Base-by-base conservation (phyloP, 2,329 filamentous ascomycete genomes). In the Nemania sp. region DNA sequence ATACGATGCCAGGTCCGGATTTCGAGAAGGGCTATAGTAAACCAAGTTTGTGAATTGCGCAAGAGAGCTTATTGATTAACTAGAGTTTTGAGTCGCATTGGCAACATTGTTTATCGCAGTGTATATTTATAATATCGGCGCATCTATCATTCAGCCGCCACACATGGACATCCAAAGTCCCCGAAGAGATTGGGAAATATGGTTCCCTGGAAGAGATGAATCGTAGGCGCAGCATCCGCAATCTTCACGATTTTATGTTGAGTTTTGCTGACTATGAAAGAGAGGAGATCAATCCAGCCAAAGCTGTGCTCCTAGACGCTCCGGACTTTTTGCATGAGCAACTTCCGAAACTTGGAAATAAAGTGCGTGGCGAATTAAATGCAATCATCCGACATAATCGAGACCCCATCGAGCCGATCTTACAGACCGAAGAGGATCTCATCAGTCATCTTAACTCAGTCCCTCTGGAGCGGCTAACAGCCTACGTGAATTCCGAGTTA, bases 261-360 rank as follows among this genome's bases (percentile, higher is more conserved):
- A 12, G 11, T 22, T 30, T 31, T 40, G 26, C 46, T 49, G n/a
- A 49, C 34, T 49, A 41, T 1, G 9, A 41, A n/a, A 41, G 34
- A 22, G 12, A 33, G 15, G 46, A 49, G 17, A 49, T 49, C 6
- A 41, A 41, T 12, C 46, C 46, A 17, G 46, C 46, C 17, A 17
- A 40, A 24, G 36, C 11, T 6, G 24, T 41, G n/a, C 46, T 49
- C 11, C 3, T 37, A 19, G 20, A 22, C 14, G 36, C 46, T 49
- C 15, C 24, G 36, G 3, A 23, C 4, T 49, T 49, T 28, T 19
- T 49, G 19, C 4, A 33, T 4, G 20, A 49, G 2, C 14, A 17
- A 20, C 24, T 49, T 2, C 36, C 36, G 15, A 49, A 33, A 12
- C 24, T 41, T 24, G 36, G 46, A n/a, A 15, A 5, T 3, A 40